Base-by-base conservation (phyloP, 768 basidiomycete genomes). In the Suillus subaureus region DNA sequence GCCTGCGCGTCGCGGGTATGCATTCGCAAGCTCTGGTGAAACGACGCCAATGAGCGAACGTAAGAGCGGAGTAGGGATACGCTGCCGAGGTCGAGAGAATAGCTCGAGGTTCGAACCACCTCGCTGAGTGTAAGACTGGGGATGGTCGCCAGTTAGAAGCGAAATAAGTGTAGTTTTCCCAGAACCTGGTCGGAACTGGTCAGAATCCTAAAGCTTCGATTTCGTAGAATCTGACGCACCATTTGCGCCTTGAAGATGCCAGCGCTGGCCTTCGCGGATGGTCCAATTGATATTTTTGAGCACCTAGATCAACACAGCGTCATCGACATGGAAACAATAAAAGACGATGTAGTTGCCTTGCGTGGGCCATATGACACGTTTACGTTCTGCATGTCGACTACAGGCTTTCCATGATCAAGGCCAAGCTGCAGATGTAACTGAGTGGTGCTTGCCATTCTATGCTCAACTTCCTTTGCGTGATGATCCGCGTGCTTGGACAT, bases 121-220 rank as follows among this genome's bases (percentile, higher is more conserved):
- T 33, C 75, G 74, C 72, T 94, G 92, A 6, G 89, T 89, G 79
- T 91, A 99, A 1, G 97, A 98, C 67, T 95, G 93, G 0, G 97
- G 97, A 75, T 99, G 97, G 73, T 97, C 95, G 31, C 97, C 97
- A 0, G 94, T 94, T 45, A 99, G 79, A 37, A 98, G 77, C 21
- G 96, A 89, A 26, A 98, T 83, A 7, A 98, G 88, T 0, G 97
- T 99, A 1, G 96, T 96, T 80, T 99, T 99, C 18, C 97, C 97
- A 0, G 94, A 95, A 54, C 97, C 93, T 93, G 71, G 4, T 28
- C 26, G 16, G 2, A 23, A 28, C 28, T 23, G 16, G 23, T 64
- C 55, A 64, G 61, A 11, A 28, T 40, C 0, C 2, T 56, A 6
- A 52, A 33, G 13, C 6, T 33, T 23, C 47, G 21, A 9, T 31